These are phyloP conservation scores for Aspergillus indologenus DNA, from an alignment of 495 filamentous ascomycete genomes.

Conservation along the genomic window DNA sequence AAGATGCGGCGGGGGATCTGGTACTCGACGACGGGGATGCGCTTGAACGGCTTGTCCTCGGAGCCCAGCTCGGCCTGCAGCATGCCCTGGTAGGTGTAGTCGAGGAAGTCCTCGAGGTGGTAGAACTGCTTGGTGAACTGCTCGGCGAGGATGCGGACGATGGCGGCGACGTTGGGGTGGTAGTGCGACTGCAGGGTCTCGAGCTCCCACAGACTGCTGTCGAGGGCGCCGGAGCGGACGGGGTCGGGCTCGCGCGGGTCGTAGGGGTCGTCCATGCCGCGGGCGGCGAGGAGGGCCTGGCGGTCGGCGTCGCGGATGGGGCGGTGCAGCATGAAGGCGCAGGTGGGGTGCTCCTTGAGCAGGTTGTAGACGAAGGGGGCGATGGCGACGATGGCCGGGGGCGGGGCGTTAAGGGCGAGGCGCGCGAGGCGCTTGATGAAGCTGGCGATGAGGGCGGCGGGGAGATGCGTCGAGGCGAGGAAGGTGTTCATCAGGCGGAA, in stretches of 20 bases:
- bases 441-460: slow-evolving; percentile 82
- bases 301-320: slow-evolving; percentile 56
- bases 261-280: slow-evolving; percentile 80
- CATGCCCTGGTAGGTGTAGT: slow-evolving; percentile 89
- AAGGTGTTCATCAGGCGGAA: slow-evolving; percentile 92
- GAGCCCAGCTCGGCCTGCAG: slow-evolving; percentile 69
- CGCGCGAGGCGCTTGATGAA: slow-evolving; percentile 92
- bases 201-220: slow-evolving; percentile 94
- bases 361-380: slow-evolving; percentile 96
- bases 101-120: slow-evolving; percentile 91
- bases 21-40: slow-evolving; percentile 83
- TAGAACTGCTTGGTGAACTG: slow-evolving; percentile 97
- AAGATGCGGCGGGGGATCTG: slow-evolving; percentile 92
- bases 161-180: slow-evolving; percentile 93
- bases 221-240: slow-evolving; percentile 78
- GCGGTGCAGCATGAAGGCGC: slow-evolving; percentile 94
- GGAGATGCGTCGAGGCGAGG: slow-evolving; percentile 88
- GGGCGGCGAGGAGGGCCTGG: slow-evolving; percentile 53
- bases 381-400: slow-evolving; percentile 79
- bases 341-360: slow-evolving; percentile 82
- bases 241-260: slow-evolving; percentile 72
- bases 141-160: slow-evolving; percentile 90
- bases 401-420: slow-evolving; percentile 78
- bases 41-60: slow-evolving; percentile 71
- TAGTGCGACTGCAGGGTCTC: slow-evolving; percentile 87